A percentile compares a stretch with the other conserved stretches of the same genome.
phyloP scores from a whole-genome alignment of 441 rosid species.

The Jatropha podagrica region DNA sequence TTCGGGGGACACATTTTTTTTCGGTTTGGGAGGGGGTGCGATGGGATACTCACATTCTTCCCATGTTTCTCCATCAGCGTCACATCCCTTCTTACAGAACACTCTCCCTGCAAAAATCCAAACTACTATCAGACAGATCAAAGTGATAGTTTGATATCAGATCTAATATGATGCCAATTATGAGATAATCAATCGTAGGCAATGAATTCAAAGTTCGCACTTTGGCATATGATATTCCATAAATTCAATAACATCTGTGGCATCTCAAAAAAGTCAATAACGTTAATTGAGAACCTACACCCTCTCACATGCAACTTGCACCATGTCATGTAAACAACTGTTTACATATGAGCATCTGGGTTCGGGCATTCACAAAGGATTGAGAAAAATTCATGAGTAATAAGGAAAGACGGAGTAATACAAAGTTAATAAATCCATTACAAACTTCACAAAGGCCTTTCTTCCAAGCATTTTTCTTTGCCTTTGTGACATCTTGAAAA shows the following conservation, averaged over 20 bases:
- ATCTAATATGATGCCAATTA: background rate
- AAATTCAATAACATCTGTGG: background rate
- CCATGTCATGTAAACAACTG: background rate
- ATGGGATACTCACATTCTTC: conserved; percentile 77
- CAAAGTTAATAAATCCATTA: background rate
- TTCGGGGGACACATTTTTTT: too few species aligned
- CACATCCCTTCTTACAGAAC: conserved; percentile 94
- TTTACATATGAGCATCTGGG: background rate
- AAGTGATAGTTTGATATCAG: conserved; percentile 7
- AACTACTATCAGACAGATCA: conserved; percentile 8
- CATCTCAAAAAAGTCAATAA: background rate
- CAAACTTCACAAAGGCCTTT: background rate
- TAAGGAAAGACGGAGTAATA: background rate
- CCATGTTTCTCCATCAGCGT: conserved; percentile 77
- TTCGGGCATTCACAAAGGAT: background rate
- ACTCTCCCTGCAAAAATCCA: conserved; percentile 71
- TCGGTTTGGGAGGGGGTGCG: too few species aligned
- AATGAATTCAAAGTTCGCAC: background rate
- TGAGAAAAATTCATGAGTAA: background rate
- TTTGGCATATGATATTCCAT: background rate
- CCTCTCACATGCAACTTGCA: background rate
- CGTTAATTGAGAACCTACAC: background rate
- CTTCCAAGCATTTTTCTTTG: background rate
- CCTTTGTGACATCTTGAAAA: background rate
- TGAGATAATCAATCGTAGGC: background rate